A percentile compares a stretch with the other conserved stretches of the same genome.
Conservation (phyloP, 75 land plant genomes). For the Azolla pinnata region DNA sequence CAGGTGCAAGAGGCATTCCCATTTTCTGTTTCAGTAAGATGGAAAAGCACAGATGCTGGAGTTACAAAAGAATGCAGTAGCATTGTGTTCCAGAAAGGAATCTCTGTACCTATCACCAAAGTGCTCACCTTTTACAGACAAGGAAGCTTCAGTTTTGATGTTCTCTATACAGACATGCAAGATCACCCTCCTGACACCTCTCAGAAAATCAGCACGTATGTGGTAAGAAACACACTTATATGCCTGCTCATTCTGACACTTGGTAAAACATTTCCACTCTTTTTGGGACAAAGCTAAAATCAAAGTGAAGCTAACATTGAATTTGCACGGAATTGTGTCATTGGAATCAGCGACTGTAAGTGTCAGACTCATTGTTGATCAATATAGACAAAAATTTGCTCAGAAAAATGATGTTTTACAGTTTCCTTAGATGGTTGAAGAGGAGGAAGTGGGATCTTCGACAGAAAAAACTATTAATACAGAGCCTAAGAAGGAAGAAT, state of each 20-base stretch:
- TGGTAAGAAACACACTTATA: conserved; percentile 22
- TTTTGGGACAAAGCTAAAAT: conserved; percentile 44
- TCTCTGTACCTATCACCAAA: conserved; percentile 64
- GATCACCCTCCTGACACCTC: conserved; percentile 48
- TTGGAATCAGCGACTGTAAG: conserved; percentile 72
- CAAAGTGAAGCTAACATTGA: conserved; percentile 60
- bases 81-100: conserved; percentile 61
- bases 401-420: neutral
- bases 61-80: conserved; percentile 19
- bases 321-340: conserved; percentile 69
- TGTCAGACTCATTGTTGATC: no score
- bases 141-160: conserved; percentile 47
- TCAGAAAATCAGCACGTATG: conserved; percentile 44
- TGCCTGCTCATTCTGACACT: neutral
- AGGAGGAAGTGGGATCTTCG: conserved; percentile 34
- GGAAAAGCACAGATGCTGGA: conserved; percentile 39
- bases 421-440: conserved; percentile 20
- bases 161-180: conserved; percentile 45
- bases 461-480: no score
- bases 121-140: conserved; percentile 44
- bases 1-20: conserved; percentile 89
- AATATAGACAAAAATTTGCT: neutral
- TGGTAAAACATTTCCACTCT: no score
- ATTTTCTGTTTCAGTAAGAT: conserved; percentile 59
- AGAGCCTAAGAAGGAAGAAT: no score